phyloP scores from a whole-genome alignment of 768 basidiomycete species.

The Galerina marginata region DNA sequence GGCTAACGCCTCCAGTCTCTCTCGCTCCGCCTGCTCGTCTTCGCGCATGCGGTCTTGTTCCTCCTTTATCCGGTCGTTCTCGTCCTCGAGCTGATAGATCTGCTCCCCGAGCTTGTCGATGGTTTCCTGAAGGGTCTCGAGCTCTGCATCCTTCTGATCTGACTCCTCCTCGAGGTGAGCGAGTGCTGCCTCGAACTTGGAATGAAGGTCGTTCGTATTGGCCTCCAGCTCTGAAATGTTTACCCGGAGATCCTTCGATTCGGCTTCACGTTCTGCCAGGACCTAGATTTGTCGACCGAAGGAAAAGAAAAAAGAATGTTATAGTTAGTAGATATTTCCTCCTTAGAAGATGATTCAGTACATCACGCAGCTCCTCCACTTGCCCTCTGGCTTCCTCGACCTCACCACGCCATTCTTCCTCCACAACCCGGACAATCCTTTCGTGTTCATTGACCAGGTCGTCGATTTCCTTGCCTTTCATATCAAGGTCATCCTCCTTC shows the following conservation, averaged over 20 bases:
- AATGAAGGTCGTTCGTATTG: constrained; percentile 69
- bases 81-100: constrained; percentile 86
- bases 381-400: constrained; percentile 81
- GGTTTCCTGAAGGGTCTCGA: constrained; percentile 73
- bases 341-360: constrained; percentile 26
- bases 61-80: constrained; percentile 77
- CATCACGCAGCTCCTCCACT: constrained; percentile 80
- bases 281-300: constrained; percentile 47
- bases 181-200: constrained; percentile 76
- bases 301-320: constrained; percentile 11
- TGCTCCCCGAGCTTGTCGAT: constrained; percentile 82
- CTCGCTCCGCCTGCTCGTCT: constrained; percentile 75
- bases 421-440: constrained; percentile 72
- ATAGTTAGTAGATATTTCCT: constrained; percentile 26
- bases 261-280: constrained; percentile 78
- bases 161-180: constrained; percentile 80
- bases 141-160: constrained; percentile 80
- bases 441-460: constrained; percentile 79
- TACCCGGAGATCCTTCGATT: constrained; percentile 75
- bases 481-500: constrained; percentile 85
- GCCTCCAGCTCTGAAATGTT: constrained; percentile 78
- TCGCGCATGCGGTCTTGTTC: constrained; percentile 71
- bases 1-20: constrained; percentile 68
- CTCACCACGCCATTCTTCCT: constrained; percentile 88
- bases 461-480: constrained; percentile 77